A percentile compares a stretch with the other conserved stretches of the same genome.
Evolutionary conservation across 1,284 basidiomycete species (phyloP).

Genomic region (Trichosporon asahii): DNA sequence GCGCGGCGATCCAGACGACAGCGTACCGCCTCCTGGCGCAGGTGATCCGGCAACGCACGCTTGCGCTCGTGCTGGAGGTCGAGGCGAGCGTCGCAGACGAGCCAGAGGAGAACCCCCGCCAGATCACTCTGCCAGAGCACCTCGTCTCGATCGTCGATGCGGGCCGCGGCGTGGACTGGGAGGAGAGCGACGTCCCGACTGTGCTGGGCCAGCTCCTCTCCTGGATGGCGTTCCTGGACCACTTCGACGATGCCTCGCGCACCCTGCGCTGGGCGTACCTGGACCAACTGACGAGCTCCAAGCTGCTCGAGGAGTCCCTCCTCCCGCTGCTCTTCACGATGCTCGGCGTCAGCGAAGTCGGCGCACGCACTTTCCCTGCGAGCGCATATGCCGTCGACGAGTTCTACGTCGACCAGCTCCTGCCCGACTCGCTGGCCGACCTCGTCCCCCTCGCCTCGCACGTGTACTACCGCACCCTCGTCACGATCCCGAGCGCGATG

Average conservation of each 20-base stretch:
- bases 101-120: constrained; percentile 11
- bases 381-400: constrained; percentile 82
- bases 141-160: constrained; percentile 64
- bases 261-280: constrained; percentile 61
- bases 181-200: constrained; percentile 42
- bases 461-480: constrained; percentile 79
- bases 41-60: constrained; percentile 39
- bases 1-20: constrained; percentile 37
- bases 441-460: constrained; percentile 71
- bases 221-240: constrained; percentile 87
- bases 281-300: constrained; percentile 71
- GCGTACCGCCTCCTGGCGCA: constrained; percentile 42
- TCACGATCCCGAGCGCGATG: constrained; percentile 75
- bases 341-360: constrained; percentile 56
- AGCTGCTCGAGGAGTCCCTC: constrained; percentile 64
- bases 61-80: constrained; percentile 70
- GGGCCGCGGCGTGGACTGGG: constrained; percentile 52
- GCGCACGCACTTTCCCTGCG: constrained; percentile 49
- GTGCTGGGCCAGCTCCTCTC: constrained; percentile 60
- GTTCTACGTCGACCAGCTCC: constrained; percentile 65
- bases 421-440: constrained; percentile 59
- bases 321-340: constrained; percentile 72
- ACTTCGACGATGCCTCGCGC: constrained; percentile 69
- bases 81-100: constrained; percentile 55
- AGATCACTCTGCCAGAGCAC: constrained; percentile 61